These are phyloP conservation scores for Croton setiger DNA, from an alignment of 441 rosid genomes.

Conservation along the genomic window DNA sequence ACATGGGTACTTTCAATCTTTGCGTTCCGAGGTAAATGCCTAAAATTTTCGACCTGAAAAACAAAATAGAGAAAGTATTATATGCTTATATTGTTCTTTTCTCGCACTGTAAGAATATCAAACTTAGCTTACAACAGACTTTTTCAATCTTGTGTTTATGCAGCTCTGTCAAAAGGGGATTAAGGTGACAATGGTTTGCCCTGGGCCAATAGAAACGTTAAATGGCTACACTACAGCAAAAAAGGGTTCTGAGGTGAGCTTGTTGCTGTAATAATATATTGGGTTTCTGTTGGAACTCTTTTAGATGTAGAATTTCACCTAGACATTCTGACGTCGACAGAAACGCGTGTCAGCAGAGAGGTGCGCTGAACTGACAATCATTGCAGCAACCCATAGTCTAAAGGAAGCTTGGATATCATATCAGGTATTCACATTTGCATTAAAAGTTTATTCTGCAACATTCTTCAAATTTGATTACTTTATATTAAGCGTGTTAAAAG, in stretches of 20 bases:
- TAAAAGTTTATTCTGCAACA: neutral
- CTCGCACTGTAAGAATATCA: neutral
- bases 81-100: neutral
- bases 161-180: constrained; percentile 82
- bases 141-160: constrained; percentile 14
- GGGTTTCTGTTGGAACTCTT: neutral
- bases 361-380: constrained; percentile 80
- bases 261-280: neutral
- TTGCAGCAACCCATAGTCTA: constrained; percentile 74
- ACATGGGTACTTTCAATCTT: constrained; percentile 80
- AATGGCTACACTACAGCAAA: constrained; percentile 49
- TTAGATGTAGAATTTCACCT: neutral
- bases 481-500: neutral
- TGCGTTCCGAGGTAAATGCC: constrained; percentile 82
- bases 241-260: constrained; percentile 51
- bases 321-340: constrained; percentile 31
- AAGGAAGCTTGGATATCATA: constrained; percentile 95
- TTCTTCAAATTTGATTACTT: neutral
- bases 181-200: constrained; percentile 89
- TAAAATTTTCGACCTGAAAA: neutral
- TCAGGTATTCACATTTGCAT: constrained; percentile 51
- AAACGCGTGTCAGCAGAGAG: constrained; percentile 76
- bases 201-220: constrained; percentile 84
- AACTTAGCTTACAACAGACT: neutral
- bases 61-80: neutral